Evolutionary conservation across 148 eudicot species (phyloP), one percentile per base, ranked within the genome.

Genomic region (Diospyros kaki): DNA sequence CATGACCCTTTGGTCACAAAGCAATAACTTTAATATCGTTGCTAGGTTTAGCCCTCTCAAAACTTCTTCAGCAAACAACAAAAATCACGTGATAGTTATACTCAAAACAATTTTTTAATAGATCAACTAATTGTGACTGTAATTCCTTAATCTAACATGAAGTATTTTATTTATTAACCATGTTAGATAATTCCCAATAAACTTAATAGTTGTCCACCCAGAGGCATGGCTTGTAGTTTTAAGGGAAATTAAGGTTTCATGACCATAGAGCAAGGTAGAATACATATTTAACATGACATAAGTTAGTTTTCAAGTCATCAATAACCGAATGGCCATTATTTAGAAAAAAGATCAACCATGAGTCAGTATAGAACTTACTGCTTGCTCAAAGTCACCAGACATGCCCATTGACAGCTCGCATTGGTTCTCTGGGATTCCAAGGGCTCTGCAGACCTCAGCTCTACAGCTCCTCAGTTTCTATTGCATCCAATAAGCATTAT

Each of bases 401-500:
- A 96, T 96, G 80, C 99, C 99, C 99, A 96, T 96, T 64, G 99
- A 96, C 50, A 93, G 82, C 72, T 93, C 97, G 69, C 91, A 93
- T 45, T 83, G 83, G 75, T 84, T 82, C 80, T 91, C 91, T 11
- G 84, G 81, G 59, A 93, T 84, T 73, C 89, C 95, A 41, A 96
- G 87, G 14, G 85, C 90, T 85, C 91, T 89, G 91, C 97, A 91
- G 14, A 91, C 91, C 12, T 89, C 89, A 67, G 58, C 59, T 85
- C 88, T 88, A 81, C 98, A 93, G 43, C 78, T 85, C 11, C 82
- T 84, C 58, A 96, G 88, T 3, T 81, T 75, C 98, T 95, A 86
- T 69, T 41, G 75, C 81, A 87, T 77, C 66, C 9, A 63, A 61
- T 56, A 45, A 40, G 51, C 10, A 73, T 45, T 46, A 9, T 65